Evolutionary conservation across 805 yeast genomes (phyloP).

Genomic region (Barnettozyma sp.): DNA sequence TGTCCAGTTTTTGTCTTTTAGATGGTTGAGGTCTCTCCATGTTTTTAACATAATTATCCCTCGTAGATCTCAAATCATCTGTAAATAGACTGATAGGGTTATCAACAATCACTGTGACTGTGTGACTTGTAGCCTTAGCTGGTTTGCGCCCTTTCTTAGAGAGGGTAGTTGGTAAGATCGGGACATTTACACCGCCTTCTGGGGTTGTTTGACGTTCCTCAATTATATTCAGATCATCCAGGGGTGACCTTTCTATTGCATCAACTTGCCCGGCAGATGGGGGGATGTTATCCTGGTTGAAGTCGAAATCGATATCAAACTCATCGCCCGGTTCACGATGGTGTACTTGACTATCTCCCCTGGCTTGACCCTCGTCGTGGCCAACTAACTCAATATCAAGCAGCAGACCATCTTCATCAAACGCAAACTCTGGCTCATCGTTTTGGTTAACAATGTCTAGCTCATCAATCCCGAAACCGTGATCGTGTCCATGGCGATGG

Average conservation of each 20-base stretch:
- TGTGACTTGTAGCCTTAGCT: not conserved
- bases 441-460: constrained; percentile 5
- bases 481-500: no score
- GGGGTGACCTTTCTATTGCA: no score
- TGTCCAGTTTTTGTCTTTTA: constrained; percentile 3
- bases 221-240: constrained; percentile 8
- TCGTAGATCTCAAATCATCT: constrained; percentile 18
- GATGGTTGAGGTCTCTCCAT: constrained; percentile 11
- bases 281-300: constrained; percentile 4
- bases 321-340: constrained; percentile 3
- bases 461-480: no score
- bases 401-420: constrained; percentile 24
- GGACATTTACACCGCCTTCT: not conserved
- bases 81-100: constrained; percentile 16
- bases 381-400: constrained; percentile 11
- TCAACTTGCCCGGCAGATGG: no score
- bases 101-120: constrained; percentile 13
- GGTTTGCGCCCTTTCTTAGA: not conserved
- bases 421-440: constrained; percentile 21
- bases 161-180: constrained; percentile 5
- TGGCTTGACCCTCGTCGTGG: not conserved
- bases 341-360: not conserved
- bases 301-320: constrained; percentile 8
- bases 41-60: constrained; percentile 20
- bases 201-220: constrained; percentile 2